phyloP scores from a whole-genome alignment of 495 filamentous ascomycete genomes.

The Aspergillus wentii region DNA sequence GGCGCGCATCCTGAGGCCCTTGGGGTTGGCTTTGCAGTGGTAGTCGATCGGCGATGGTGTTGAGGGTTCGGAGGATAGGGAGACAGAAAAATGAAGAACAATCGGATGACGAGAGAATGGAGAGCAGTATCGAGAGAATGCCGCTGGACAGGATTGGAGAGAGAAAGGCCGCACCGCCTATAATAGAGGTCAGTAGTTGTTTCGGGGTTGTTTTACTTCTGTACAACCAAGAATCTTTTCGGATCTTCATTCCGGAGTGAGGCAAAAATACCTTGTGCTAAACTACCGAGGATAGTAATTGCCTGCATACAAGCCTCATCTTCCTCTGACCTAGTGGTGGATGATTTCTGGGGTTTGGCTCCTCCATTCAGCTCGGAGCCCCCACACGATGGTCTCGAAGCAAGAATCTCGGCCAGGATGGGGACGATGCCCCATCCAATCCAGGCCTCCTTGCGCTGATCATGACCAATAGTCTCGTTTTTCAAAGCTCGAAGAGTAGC shows the following conservation, averaged over 20 bases:
- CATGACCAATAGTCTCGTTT: conserved; percentile 85
- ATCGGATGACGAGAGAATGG: conserved; percentile 59
- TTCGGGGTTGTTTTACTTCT: not conserved
- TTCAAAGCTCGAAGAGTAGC: conserved; percentile 68
- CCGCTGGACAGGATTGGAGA: conserved; percentile 62
- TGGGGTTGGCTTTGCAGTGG: conserved; percentile 43
- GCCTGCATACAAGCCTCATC: conserved; percentile 71
- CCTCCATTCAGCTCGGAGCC: conserved; percentile 30
- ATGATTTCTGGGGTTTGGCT: conserved; percentile 10
- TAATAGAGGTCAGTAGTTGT: conserved; percentile 17
- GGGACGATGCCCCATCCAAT: conserved; percentile 65
- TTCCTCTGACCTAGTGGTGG: conserved; percentile 37
- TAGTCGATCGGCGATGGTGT: conserved; percentile 64
- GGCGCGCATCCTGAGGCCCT: conserved; percentile 36
- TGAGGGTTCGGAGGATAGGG: conserved; percentile 69
- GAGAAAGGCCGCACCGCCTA: conserved; percentile 80
- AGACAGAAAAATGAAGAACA: conserved; percentile 61
- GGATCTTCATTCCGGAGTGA: not conserved
- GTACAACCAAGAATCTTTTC: no score
- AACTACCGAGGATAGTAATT: conserved; percentile 72
- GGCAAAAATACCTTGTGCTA: conserved; percentile 77
- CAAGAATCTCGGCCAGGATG: conserved; percentile 59
- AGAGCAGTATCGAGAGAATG: conserved; percentile 61
- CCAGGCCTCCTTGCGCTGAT: conserved; percentile 77
- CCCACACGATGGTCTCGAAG: conserved; percentile 23